Conservation (phyloP, 169 alveolate genomes). For the Neospora caninum region DNA sequence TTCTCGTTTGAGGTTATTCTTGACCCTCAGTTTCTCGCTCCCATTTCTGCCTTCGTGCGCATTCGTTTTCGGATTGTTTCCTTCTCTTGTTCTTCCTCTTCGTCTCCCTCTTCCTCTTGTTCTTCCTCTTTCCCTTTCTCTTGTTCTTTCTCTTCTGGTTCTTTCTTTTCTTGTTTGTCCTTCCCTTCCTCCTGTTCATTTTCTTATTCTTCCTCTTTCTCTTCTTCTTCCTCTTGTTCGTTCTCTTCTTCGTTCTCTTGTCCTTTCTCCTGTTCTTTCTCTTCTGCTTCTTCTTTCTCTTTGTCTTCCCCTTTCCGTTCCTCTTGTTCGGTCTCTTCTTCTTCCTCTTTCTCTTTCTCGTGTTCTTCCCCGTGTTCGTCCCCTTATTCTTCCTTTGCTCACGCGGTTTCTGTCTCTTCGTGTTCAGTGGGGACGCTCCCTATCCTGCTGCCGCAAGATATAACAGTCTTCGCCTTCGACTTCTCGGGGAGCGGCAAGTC, state of each 20-base stretch:
- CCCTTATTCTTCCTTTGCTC: neutral
- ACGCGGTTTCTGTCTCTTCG: neutral
- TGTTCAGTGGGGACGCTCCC: conserved; percentile 79
- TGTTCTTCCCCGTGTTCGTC: neutral
- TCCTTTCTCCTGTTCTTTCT: neutral
- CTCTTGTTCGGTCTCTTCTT: neutral
- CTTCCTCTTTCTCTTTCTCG: neutral
- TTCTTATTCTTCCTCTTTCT: neutral
- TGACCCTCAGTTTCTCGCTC: too few species aligned
- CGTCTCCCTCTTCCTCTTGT: neutral
- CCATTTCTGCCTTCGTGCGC: too few species aligned
- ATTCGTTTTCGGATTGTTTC: too few species aligned
- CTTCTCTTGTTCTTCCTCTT: neutral
- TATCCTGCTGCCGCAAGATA: conserved; percentile 84
- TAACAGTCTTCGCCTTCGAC: conserved; percentile 91
- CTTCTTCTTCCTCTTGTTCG: neutral
- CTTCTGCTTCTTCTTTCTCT: neutral
- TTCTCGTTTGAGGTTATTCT: too few species aligned
- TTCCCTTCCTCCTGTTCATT: neutral
- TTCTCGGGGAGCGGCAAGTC: conserved; percentile 89
- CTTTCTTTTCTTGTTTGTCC: too few species aligned
- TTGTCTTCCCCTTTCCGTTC: neutral
- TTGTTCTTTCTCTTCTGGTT: neutral
- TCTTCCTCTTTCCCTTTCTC: too few species aligned
- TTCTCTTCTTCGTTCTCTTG: neutral